Conservation (phyloP, 768 basidiomycete genomes). For the Leucosporidium yakuticum region DNA sequence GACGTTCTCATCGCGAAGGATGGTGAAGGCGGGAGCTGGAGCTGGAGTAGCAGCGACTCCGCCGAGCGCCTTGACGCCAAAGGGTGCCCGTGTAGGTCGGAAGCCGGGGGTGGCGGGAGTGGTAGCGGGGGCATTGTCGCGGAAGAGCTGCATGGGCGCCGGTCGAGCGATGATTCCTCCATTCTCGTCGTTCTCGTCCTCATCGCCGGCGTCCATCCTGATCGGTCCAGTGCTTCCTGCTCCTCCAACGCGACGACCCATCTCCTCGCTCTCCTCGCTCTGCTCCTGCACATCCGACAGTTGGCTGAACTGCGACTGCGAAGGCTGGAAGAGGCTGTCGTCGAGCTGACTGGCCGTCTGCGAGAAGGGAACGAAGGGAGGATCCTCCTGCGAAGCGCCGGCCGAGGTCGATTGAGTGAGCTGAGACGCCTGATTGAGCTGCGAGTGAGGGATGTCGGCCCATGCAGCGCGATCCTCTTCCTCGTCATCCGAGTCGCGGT, state of each 20-base stretch:
- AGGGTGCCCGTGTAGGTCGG: slow-evolving; percentile 24
- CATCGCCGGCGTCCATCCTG: background rate
- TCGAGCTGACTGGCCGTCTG: slow-evolving; percentile 30
- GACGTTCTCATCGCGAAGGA: background rate
- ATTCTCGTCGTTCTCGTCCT: slow-evolving; percentile 5
- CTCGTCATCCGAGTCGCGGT: slow-evolving; percentile 36
- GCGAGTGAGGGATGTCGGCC: slow-evolving; percentile 7
- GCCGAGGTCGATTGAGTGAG: slow-evolving; percentile 8
- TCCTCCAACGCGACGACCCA: background rate
- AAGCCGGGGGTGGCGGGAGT: slow-evolving; percentile 15
- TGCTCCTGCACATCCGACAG: background rate
- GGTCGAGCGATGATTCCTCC: background rate
- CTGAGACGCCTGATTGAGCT: background rate
- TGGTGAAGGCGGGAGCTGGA: too few species aligned
- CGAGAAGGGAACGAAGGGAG: slow-evolving; percentile 22
- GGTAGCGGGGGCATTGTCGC: background rate
- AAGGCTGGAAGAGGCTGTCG: slow-evolving; percentile 2
- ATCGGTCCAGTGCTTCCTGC: background rate
- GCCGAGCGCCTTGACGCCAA: slow-evolving; percentile 17
- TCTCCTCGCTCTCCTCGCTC: background rate
- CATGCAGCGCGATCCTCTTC: slow-evolving; percentile 40
- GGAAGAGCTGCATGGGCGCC: slow-evolving; percentile 25
- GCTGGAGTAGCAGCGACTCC: background rate
- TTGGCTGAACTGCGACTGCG: background rate
- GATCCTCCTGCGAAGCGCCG: slow-evolving; percentile 14